phyloP scores from a whole-genome alignment of 768 basidiomycete species.

The Pisolithus tinctorius region DNA sequence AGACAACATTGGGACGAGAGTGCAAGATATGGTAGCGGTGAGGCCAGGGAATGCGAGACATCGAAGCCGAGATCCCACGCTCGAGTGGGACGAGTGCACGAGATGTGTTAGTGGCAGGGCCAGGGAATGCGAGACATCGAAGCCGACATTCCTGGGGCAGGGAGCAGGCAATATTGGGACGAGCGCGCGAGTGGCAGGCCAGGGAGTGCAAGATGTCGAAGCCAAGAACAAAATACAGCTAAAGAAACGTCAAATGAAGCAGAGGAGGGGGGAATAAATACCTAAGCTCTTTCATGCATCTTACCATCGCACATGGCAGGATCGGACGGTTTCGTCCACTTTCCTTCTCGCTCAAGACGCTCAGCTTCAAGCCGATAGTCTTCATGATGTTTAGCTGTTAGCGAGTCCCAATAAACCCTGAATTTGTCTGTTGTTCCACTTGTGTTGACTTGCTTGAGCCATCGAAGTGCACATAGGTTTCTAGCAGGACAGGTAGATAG shows the following conservation, averaged over 20 bases:
- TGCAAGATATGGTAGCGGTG: neutral
- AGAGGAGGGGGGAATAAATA: neutral
- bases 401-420: neutral
- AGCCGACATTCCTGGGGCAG: too few species aligned
- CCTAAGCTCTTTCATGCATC: neutral
- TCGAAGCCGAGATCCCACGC: neutral
- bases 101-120: too few species aligned
- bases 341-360: neutral
- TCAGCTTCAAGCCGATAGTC: neutral
- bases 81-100: too few species aligned
- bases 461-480: neutral
- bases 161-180: too few species aligned
- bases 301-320: neutral
- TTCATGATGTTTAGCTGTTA: neutral
- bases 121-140: too few species aligned
- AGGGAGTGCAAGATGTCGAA: too few species aligned
- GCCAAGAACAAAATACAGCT: neutral
- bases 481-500: neutral
- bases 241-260: neutral
- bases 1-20: neutral
- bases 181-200: too few species aligned
- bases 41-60: neutral
- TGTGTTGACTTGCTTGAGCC: neutral
- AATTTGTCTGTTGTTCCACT: neutral
- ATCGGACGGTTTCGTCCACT: neutral